Base-by-base conservation (phyloP, 1,284 basidiomycete species). In the Phylloboletellus chloephorus region DNA sequence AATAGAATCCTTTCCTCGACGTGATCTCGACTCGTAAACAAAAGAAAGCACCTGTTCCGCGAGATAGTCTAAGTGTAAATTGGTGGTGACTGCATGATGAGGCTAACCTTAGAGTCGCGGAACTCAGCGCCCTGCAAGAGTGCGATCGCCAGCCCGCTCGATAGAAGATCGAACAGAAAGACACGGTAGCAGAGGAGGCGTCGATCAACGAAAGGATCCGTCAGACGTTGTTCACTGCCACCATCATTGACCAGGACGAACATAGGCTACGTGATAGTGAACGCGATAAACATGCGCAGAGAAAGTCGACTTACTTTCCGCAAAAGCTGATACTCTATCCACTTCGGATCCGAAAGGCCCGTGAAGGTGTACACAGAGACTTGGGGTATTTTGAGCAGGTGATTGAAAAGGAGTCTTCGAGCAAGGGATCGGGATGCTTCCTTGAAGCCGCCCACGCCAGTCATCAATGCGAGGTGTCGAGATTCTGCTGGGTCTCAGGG, bases 241-340 rank as follows among this genome's bases (percentile, higher is more conserved):
- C 77, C 79, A 43, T 79, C 78, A 49, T 76, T 72, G 9, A 67
- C 62, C 61, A 84, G 65, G 13, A 76, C 65, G 41, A 82, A 82
- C 79, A 84, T 82, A 2, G 82, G 82, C 78, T 82, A 41, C 23
- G 29, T 3, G 11, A 30, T 15, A 17, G 21, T 52, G 30, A 53
- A 37, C 16, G 12, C 10, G 20, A 24, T 30, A 31, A 28, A 29
- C 20, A 31, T 3, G 9, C 10, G 4, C 1, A 5, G 6, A 5
- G 16, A 2, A 15, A 12, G 10, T 11, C 5, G 7, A 46, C 50
- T 21, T 48, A 74, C 74, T 58, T 73, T 73, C 38, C 59, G 66
- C 5, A 55, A 42, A 12, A 52, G 49, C 20, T 64, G 63, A 48
- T 78, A 81, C 3, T 57, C 52, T 4, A 54, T 42, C 80, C 82